Evolutionary conservation across 352 stramenopile genomes (phyloP).

Genomic region (Globisporangium emineosum): DNA sequence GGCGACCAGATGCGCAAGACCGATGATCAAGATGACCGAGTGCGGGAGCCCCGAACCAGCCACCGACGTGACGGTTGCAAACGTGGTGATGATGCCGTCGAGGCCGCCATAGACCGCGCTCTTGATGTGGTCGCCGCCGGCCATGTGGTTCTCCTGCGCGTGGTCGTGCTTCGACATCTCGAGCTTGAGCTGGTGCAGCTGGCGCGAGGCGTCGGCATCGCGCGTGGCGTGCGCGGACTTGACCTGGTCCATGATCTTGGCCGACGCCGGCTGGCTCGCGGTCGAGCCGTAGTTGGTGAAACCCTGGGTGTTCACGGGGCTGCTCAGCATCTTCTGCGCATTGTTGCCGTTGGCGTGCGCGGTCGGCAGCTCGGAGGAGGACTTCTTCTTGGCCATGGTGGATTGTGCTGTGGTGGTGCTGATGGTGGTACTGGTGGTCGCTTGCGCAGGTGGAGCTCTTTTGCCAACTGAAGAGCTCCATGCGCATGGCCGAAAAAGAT

Average conservation of each 20-base stretch:
- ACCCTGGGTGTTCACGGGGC: constrained; percentile 20
- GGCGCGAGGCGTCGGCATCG: constrained; percentile 49
- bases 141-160: constrained; percentile 73
- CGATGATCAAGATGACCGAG: constrained; percentile 93
- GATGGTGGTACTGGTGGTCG: too few relatives aligned
- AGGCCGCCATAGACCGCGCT: constrained; percentile 93
- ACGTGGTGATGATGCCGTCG: constrained; percentile 96
- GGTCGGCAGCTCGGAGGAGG: neutral
- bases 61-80: constrained; percentile 93
- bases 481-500: constrained; percentile 4
- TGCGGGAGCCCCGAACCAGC: constrained; percentile 87
- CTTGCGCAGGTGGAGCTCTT: constrained; percentile 10
- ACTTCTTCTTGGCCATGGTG: constrained; percentile 19
- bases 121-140: constrained; percentile 76
- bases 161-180: constrained; percentile 54
- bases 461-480: constrained; percentile 8
- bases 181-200: constrained; percentile 69
- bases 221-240: constrained; percentile 44
- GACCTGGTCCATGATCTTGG: constrained; percentile 49
- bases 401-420: neutral
- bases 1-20: constrained; percentile 93
- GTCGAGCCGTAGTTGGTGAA: constrained; percentile 47
- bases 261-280: constrained; percentile 14
- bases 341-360: constrained; percentile 4
- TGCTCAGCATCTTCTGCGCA: constrained; percentile 14